Base-by-base conservation (phyloP, 2,329 filamentous ascomycete species). In the Phialophora tarda region DNA sequence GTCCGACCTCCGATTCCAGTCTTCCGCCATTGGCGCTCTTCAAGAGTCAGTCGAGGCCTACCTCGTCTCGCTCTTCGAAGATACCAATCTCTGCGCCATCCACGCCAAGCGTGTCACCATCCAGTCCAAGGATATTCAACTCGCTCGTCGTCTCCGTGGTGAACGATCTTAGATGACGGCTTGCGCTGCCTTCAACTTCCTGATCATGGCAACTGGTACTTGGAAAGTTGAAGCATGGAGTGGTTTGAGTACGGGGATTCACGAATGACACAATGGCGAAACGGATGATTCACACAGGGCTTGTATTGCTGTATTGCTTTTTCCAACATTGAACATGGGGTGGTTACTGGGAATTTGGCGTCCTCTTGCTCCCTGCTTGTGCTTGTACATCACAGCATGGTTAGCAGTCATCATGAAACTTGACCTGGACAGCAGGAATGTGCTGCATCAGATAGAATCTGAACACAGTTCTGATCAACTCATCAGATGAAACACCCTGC, bases 61-160 rank as follows among this genome's bases (percentile, higher is more conserved):
- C 84, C 91, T 99, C 77, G 93, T 98, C 82, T 96, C 93, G 53
- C 90, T 98, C 72, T 98, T 98, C 76, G 93, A 98, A 83, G 94
- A 98, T 80, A 97, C 94, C 84, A 98, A 98, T 86, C 85, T 97
- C 61, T 98, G 94, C 84, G 94, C 95, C 78, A 97, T 98, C 82
- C 95, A 98, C 84, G 94, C 95, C 83, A 98, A 98, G 89, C 93
- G 95, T 85, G 95, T 98, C 78, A 98, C 94, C 78, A 98, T 98
- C 83, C 94, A 83, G 78, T 81, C 79, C 82, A 97, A 97, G 87
- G 94, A 97, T 77, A 97, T 98, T 79, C 94, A 98, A 84, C 89
- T 98, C 59, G 93, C 94, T 77, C 91, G 95, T 75, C 91, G 95
- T 77, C 92, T 99, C 78, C 92, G 95, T 77, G 95, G 95, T 74